Base-by-base conservation (phyloP, 805 yeast species). In the Teunomyces kruisii region DNA sequence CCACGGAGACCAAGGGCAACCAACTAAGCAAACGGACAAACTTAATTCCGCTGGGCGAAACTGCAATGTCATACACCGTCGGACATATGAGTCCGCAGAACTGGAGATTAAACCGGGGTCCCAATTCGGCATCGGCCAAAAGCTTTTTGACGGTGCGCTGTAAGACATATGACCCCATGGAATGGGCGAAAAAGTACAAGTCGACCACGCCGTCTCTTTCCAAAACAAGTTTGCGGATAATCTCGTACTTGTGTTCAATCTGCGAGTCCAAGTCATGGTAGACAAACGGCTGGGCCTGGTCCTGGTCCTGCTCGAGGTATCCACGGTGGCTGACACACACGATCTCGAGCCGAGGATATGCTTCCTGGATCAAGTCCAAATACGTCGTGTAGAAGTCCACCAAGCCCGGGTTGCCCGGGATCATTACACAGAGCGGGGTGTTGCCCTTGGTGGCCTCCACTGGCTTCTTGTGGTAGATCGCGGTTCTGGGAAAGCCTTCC, bases 351-450 rank as follows among this genome's bases (percentile, higher is more conserved):
- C 59, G 61, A 2, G 82, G 80, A 42, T 66, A 57, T 28, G 52
- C 53, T 17, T 57, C 55, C 44, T 77, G 78, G 43, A 82, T 50
- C 17, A 61, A 53, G 9, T 65, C 61, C 24, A 86, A 58, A 54
- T 81, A 84, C 3, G 78, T 77, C 14, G 68, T 68, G 59, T 86
- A 86, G 62, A 77, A 86, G 49, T 81, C 82, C 33, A 81, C 72
- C 22, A 86, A 62, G 0, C 92, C 94, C 0, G 94, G 94, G 52
- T 86, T 86, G 0, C 94, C 94, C 0, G 94, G 92, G 5, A 86
- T 71, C 50, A 85, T 72, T 4, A 81, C 72, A 37, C 85, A 59
- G 26, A 86, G 52, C 16, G 50, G 56, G 6, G 26, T 14, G 13
- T 26, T 22, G 13, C 32, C 44, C 13, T 19, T 16, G 14, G 10